A percentile compares a stretch with the other conserved stretches of the same genome.
phyloP scores from a whole-genome alignment of 805 yeast genomes.

The Candida palmyrensis region DNA sequence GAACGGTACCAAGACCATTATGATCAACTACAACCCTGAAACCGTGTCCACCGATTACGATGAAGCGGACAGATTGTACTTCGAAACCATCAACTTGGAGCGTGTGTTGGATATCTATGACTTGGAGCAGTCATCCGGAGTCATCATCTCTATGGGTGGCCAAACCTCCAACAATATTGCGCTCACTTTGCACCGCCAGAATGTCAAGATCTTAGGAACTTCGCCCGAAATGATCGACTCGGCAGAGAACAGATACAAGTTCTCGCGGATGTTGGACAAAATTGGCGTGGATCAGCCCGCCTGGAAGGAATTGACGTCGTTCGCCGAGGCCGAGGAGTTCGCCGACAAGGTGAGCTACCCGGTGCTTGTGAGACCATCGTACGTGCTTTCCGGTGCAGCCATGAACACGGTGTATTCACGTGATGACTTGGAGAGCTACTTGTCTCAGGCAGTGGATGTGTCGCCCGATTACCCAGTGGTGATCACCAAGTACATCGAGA shows the following conservation, averaged over 20 bases:
- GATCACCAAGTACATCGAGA: slow-evolving; percentile 90
- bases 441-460: slow-evolving; percentile 93
- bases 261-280: slow-evolving; percentile 92
- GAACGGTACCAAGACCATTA: slow-evolving; percentile 82
- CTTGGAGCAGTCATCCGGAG: slow-evolving; percentile 85
- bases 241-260: slow-evolving; percentile 97
- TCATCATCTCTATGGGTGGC: slow-evolving; percentile 97
- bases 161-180: slow-evolving; percentile 98
- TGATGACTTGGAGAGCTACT: slow-evolving; percentile 81
- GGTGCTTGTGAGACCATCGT: slow-evolving; percentile 94
- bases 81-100: slow-evolving; percentile 92
- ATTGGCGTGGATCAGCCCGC: slow-evolving; percentile 99
- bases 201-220: slow-evolving; percentile 93
- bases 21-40: slow-evolving; percentile 98
- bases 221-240: slow-evolving; percentile 98
- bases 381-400: slow-evolving; percentile 97
- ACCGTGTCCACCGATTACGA: slow-evolving; percentile 98
- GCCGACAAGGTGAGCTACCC: slow-evolving; percentile 92
- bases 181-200: slow-evolving; percentile 83
- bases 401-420: slow-evolving; percentile 93
- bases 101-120: slow-evolving; percentile 93
- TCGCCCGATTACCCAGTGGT: slow-evolving; percentile 98
- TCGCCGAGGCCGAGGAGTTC: slow-evolving; percentile 86
- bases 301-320: slow-evolving; percentile 94
- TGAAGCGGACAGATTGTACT: slow-evolving; percentile 95